Evolutionary conservation across 176 grass and related monocot species (phyloP).

Genomic region (Alloteropsis semialata): DNA sequence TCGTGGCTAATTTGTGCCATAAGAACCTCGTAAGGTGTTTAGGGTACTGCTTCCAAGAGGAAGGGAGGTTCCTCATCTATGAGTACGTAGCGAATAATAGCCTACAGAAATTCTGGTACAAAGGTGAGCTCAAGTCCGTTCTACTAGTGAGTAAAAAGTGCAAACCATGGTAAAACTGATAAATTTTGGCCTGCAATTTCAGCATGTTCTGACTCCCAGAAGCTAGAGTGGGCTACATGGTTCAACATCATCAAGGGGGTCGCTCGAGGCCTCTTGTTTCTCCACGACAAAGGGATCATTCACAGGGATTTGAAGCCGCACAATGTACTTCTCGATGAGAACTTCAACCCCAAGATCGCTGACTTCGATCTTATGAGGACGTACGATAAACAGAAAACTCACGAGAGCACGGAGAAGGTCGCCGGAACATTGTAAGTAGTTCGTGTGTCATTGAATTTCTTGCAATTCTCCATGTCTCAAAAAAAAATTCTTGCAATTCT

Average conservation of each 20-base stretch:
- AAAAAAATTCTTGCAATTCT: no score
- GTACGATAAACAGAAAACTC: not conserved
- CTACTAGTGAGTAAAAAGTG: no score
- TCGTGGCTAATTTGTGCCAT: not conserved
- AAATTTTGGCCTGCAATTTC: not conserved
- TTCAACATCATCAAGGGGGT: not conserved
- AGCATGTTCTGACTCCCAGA: not conserved
- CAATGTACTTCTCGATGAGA: not conserved
- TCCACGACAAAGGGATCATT: not conserved
- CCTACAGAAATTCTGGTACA: not conserved
- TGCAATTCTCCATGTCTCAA: no score
- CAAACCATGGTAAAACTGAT: no score
- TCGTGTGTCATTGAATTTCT: no score
- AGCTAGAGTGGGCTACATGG: not conserved
- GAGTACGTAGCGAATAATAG: no score
- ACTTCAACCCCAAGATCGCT: not conserved
- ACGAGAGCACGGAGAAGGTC: not conserved
- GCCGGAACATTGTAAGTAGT: no score
- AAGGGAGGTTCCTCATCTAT: not conserved
- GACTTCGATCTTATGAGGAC: not conserved
- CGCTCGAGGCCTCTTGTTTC: not conserved
- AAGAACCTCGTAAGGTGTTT: not conserved
- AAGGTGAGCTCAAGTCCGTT: no score
- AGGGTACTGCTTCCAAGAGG: not conserved
- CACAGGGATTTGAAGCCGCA: conserved; percentile 10